A percentile compares a stretch with the other conserved stretches of the same genome.
Conservation (phyloP, 169 alveolate genomes). For the Plasmodium malariae region DNA sequence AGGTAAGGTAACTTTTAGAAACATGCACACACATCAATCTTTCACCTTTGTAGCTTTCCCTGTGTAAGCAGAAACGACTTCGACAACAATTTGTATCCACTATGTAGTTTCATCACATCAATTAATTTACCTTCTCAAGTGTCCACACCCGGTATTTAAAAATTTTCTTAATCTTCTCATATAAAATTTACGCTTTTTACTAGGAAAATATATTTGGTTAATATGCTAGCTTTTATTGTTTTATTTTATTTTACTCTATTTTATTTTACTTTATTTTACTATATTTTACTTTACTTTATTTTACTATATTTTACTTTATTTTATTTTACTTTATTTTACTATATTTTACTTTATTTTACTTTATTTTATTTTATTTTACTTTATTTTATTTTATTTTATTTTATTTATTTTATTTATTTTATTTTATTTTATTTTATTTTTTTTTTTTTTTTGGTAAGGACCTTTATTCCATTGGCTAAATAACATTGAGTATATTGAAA, state of each 20-base stretch:
- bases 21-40: not conserved
- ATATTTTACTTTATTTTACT: no score
- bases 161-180: not conserved
- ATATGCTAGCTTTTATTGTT: not conserved
- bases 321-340: no score
- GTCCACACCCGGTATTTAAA: slow-evolving; percentile 64
- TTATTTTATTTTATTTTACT: no score
- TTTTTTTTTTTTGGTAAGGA: slow-evolving; percentile 28
- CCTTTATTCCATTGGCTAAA: slow-evolving; percentile 82
- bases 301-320: no score
- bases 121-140: slow-evolving; percentile 77
- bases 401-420: not conserved
- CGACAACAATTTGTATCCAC: slow-evolving; percentile 58
- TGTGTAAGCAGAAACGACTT: slow-evolving; percentile 76
- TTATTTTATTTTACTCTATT: not conserved
- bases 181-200: not conserved
- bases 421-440: not conserved
- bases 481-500: slow-evolving; percentile 80
- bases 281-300: no score
- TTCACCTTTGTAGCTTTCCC: slow-evolving; percentile 35
- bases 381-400: no score
- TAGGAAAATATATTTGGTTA: not conserved
- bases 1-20: not conserved
- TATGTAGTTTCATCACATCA: slow-evolving; percentile 69
- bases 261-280: no score